A percentile compares a stretch with the other conserved stretches of the same genome.
These are phyloP conservation scores for Spirogloea muscicola DNA, from an alignment of 139 green algal species.

Conservation along the genomic window DNA sequence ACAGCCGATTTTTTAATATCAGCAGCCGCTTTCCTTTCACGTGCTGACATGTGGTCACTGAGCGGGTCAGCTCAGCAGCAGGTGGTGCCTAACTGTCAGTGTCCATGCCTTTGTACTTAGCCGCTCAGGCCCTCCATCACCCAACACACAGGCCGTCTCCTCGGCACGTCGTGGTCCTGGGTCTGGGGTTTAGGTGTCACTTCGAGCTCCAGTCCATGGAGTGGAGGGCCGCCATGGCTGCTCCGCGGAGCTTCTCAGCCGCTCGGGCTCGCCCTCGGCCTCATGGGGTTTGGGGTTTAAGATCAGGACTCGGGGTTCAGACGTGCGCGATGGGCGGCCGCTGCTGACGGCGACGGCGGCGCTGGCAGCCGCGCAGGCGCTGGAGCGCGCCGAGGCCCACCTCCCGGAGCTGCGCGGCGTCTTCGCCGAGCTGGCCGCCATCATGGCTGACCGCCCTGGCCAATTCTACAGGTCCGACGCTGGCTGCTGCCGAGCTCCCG, in stretches of 20 bases:
- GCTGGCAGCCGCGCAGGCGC: constrained; percentile 15
- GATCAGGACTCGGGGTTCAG: not conserved
- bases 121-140: no score
- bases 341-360: not conserved
- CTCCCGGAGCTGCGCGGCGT: constrained; percentile 1
- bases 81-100: no score
- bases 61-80: no score
- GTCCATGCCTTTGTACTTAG: no score
- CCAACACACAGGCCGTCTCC: no score
- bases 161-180: no score
- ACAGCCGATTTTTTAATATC: no score
- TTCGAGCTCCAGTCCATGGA: no score
- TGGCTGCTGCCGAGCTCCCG: not conserved
- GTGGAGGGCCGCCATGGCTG: constrained; percentile 1
- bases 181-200: no score
- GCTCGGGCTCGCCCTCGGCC: not conserved
- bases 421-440: constrained; percentile 18
- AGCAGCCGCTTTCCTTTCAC: no score
- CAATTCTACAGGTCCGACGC: constrained; percentile 40
- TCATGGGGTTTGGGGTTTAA: not conserved
- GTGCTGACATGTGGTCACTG: no score
- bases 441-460: constrained; percentile 18
- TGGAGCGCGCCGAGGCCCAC: constrained; percentile 12
- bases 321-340: not conserved
- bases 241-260: no score